These are phyloP conservation scores for Parachaetomium inaequale DNA, from an alignment of 495 filamentous ascomycete genomes.

Conservation along the genomic window DNA sequence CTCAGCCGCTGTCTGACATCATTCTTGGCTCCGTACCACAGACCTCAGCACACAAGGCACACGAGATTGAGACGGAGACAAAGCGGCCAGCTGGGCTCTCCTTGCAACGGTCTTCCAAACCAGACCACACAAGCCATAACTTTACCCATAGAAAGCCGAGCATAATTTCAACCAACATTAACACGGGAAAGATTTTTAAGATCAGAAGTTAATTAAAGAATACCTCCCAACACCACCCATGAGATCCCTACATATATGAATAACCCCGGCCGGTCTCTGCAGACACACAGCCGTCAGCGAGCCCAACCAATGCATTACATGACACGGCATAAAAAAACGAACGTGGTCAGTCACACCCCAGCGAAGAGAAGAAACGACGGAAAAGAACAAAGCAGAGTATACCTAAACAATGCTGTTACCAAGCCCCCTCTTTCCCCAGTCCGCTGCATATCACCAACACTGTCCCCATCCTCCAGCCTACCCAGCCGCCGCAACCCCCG, in stretches of 20 bases:
- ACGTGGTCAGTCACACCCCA: not conserved
- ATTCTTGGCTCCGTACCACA: too few species aligned
- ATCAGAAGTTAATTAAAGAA: not conserved
- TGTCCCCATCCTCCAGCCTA: not conserved
- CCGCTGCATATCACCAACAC: not conserved
- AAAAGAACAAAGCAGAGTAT: not conserved
- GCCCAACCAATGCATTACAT: slow-evolving; percentile 3
- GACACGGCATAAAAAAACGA: not conserved
- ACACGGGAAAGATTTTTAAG: too few species aligned
- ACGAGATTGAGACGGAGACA: too few species aligned
- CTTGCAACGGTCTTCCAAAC: too few species aligned
- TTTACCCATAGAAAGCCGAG: too few species aligned
- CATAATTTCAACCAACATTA: too few species aligned
- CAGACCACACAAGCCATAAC: too few species aligned
- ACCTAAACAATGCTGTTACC: slow-evolving; percentile 3
- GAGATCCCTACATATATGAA: not conserved
- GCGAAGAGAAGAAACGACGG: not conserved
- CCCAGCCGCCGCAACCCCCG: not conserved
- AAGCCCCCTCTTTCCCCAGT: not conserved
- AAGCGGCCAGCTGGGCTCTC: too few species aligned
- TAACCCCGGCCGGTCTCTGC: not conserved
- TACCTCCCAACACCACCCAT: not conserved
- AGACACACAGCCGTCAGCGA: not conserved
- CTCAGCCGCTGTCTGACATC: too few species aligned
- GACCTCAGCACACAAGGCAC: too few species aligned